phyloP scores from a whole-genome alignment of 805 yeast species.

The Metschnikowia amazonensis region DNA sequence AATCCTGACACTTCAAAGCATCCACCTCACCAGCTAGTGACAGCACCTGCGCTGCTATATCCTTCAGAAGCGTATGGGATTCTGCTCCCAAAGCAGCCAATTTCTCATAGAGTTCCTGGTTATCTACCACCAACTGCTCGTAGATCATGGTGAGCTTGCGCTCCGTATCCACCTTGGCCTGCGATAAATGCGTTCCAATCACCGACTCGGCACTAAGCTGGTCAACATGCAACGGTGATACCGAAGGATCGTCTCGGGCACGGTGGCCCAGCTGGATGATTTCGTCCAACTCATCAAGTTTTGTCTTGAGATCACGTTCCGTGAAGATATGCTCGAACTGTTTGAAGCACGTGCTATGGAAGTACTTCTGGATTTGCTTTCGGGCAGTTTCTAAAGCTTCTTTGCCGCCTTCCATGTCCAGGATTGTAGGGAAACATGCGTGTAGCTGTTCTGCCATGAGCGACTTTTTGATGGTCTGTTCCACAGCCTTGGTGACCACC shows the following conservation, averaged over 20 bases:
- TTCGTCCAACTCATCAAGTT: conserved; percentile 47
- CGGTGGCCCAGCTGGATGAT: conserved; percentile 40
- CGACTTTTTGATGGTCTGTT: conserved; percentile 47
- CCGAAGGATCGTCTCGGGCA: conserved; percentile 19
- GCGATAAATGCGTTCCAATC: conserved; percentile 28
- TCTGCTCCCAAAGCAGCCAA: conserved; percentile 21
- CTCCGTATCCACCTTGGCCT: conserved; percentile 21
- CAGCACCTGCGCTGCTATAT: conserved; percentile 19
- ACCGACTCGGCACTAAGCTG: conserved; percentile 29
- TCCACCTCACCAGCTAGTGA: conserved; percentile 17
- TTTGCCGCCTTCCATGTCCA: conserved; percentile 44
- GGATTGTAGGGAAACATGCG: conserved; percentile 53
- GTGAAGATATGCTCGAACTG: conserved; percentile 54
- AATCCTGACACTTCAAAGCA: conserved; percentile 18
- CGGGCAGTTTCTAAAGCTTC: conserved; percentile 45
- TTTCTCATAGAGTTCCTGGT: conserved; percentile 25
- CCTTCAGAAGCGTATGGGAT: conserved; percentile 21
- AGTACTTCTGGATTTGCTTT: conserved; percentile 49
- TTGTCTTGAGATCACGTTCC: conserved; percentile 44
- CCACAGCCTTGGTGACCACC: conserved; percentile 52
- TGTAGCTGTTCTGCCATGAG: conserved; percentile 48
- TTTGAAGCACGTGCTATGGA: conserved; percentile 45
- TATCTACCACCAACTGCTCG: conserved; percentile 36
- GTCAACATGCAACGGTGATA: conserved; percentile 27
- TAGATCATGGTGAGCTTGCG: conserved; percentile 32